Base-by-base conservation (phyloP, 179 eudicot species). In the Silene noctiflora region DNA sequence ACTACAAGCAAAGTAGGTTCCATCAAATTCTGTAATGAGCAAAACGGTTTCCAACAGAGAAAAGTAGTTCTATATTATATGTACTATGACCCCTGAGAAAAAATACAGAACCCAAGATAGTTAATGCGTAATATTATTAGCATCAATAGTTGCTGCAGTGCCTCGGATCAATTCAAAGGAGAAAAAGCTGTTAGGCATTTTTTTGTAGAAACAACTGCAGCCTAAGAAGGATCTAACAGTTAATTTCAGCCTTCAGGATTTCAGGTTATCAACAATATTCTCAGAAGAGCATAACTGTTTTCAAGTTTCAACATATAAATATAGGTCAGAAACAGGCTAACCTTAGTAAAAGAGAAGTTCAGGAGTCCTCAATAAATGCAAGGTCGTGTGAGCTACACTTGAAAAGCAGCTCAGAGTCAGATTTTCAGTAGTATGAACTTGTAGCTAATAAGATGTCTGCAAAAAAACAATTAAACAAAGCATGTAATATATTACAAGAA, bases 311-410 rank as follows among this genome's bases (percentile, higher is more conserved):
- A 42, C 22, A 67, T 5, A 33, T 35, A 16, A 33, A 59, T 19
- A 56, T 67, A 72, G 61, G 77, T 73, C 64, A 73, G 80, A 48
- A 63, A 71, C 76, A 71, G 59, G 72, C 78, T 76, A 75, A 77
- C 74, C 79, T 39, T 39, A n/a, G 46, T 60, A 24, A 69, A 55
- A 65, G 69, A 29, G 72, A 80, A 35, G 62, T 72, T 51, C 78
- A 76, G 74, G 67, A 20, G 63, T 71, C 33, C 74, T 69, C n/a
- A 35, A 35, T 3, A 3, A 67, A n/a, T 67, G 51, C 24, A 35
- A 67, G 70, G 24, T 17, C 70, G 35, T 29, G 35, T 13, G 31
- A 64, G 68, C 73, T 48, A 63, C 31, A 64, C 11, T 35, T 24
- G 27, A 71, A 21, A 55, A 62, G 67, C 70, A 71, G 39, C 62